phyloP scores from a whole-genome alignment of 1,284 basidiomycete genomes.

The Fistulinella staudtii region DNA sequence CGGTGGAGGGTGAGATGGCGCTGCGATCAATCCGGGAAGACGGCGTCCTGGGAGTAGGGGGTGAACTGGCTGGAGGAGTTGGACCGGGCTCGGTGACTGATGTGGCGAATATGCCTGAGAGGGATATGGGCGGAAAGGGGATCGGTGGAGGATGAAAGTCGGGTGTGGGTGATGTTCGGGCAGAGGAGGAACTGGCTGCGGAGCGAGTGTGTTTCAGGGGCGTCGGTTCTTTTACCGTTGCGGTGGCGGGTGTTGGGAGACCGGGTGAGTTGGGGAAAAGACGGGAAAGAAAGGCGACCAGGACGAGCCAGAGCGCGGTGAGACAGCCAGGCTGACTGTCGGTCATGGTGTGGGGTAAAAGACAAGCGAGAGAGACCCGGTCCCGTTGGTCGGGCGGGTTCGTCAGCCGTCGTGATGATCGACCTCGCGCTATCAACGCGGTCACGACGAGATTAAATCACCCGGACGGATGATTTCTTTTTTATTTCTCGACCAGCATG shows the following conservation, averaged over 20 bases:
- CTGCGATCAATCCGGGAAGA: constrained; percentile 23
- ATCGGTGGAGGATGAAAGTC: constrained; percentile 7
- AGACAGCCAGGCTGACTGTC: constrained; percentile 7
- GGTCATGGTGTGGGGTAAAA: neutral
- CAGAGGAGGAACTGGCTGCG: constrained; percentile 3
- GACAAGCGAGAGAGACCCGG: neutral
- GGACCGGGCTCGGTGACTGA: constrained; percentile 7
- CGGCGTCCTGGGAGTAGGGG: constrained; percentile 11
- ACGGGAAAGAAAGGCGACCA: constrained; percentile 9
- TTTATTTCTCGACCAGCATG: too few species aligned
- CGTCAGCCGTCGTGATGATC: too few species aligned
- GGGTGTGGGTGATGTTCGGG: constrained; percentile 3
- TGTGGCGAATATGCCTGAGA: constrained; percentile 19
- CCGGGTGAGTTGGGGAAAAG: constrained; percentile 13
- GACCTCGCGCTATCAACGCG: too few species aligned
- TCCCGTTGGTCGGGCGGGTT: neutral
- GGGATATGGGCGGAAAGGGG: too few species aligned
- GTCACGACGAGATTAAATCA: too few species aligned
- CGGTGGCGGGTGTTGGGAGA: constrained; percentile 18
- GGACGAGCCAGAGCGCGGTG: constrained; percentile 14
- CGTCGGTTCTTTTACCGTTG: constrained; percentile 7
- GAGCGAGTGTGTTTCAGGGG: constrained; percentile 13
- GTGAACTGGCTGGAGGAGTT: neutral
- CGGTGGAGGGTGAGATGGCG: constrained; percentile 19
- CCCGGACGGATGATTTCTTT: neutral